A percentile compares a stretch with the other conserved stretches of the same genome.
phyloP scores from a whole-genome alignment of 495 filamentous ascomycete genomes.

The Aspergillus coremiiformis region DNA sequence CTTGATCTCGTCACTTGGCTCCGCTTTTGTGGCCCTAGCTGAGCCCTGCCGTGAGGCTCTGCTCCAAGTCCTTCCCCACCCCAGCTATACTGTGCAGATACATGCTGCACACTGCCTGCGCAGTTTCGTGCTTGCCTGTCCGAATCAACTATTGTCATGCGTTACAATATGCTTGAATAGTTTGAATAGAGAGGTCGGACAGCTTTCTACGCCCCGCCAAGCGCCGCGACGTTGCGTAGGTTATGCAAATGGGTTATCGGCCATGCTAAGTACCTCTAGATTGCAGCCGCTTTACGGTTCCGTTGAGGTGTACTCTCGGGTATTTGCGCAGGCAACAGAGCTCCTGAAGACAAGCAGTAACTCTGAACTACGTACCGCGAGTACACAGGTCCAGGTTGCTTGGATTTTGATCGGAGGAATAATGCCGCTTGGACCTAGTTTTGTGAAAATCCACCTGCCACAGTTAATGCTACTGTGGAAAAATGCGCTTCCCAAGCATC shows the following conservation, averaged over 20 bases:
- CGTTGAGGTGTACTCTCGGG: constrained; percentile 86
- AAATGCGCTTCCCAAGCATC: constrained; percentile 89
- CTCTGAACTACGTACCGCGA: constrained; percentile 83
- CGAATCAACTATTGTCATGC: constrained; percentile 83
- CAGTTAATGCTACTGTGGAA: constrained; percentile 97
- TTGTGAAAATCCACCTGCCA: constrained; percentile 96
- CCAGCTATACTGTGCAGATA: constrained; percentile 92
- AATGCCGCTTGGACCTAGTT: constrained; percentile 95
- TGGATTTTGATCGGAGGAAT: constrained; percentile 96
- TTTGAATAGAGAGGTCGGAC: constrained; percentile 73
- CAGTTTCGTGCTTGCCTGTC: constrained; percentile 79
- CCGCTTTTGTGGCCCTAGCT: constrained; percentile 66
- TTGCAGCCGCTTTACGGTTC: constrained; percentile 88
- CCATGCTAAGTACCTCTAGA: constrained; percentile 82
- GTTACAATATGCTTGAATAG: constrained; percentile 97
- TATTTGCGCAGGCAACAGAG: constrained; percentile 83
- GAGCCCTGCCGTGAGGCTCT: constrained; percentile 81
- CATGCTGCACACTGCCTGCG: constrained; percentile 79
- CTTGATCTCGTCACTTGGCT: constrained; percentile 71
- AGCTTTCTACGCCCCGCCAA: constrained; percentile 67
- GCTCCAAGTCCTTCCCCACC: constrained; percentile 86
- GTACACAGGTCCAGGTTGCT: constrained; percentile 92
- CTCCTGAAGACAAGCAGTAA: constrained; percentile 88
- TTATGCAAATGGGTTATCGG: constrained; percentile 87
- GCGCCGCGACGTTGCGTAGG: constrained; percentile 81